Evolutionary conservation across 2,329 filamentous ascomycete genomes (phyloP), one percentile per base, ranked within the genome.

Genomic region (Penicillium sp.): DNA sequence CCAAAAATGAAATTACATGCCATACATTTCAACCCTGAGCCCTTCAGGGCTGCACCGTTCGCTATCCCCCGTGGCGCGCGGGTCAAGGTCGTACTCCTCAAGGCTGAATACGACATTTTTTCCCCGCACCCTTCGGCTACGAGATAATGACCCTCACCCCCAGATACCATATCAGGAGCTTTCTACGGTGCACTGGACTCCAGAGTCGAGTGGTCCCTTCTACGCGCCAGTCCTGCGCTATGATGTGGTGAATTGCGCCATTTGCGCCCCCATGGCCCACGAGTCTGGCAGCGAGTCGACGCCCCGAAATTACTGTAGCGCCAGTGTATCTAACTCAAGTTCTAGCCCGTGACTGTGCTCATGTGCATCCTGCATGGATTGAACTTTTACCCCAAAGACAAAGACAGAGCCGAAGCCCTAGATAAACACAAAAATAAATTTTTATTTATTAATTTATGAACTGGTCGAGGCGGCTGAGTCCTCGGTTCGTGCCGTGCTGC

Each of bases 51-150:
- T 48, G 35, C 35, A 14, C n/a, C n/a, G 10, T 22, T 37, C 33
- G 37, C 11, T 31, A 8, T 24, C 9, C 10, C 24, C 24, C 49
- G 31, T 52, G 41, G 39, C 48, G 48, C 35, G 48, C 49, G 49
- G 37, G 49, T 51, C 33, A 27, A 51, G 48, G 27, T 51, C 43
- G 37, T 41, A 37, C 29, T 41, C 26, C 48, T 33, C 26, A 52
- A 19, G 24, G 26, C 27, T 33, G 26, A 53, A 54, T 41, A 47
- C 39, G 49, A 39, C 53, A 56, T 22, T 14, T 5, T 21, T 41
- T 57, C 57, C 59, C 59, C 59, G 57, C 54, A 61, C 57, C 52
- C 52, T 57, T 62, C 57, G 57, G 48, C 52, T 61, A 53, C 27
- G 41, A 31, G 59, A 57, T 52, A 52, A 60, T 33, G 55, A 53